These are phyloP conservation scores for Galerina sulciceps DNA, from an alignment of 768 basidiomycete genomes.

Conservation along the genomic window DNA sequence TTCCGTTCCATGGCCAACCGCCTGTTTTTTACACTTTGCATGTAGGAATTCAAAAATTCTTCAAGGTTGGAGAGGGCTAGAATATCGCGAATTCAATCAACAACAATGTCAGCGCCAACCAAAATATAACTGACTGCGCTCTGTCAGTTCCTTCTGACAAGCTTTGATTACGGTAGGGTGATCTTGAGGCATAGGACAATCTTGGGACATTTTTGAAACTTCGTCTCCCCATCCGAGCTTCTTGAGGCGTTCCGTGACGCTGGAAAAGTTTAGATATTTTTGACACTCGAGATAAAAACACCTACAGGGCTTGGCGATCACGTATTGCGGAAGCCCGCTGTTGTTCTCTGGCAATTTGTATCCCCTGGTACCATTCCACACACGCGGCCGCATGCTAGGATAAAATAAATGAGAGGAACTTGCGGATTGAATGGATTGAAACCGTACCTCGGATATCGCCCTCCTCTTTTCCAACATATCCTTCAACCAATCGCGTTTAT, in stretches of 20 bases:
- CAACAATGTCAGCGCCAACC: too few relatives aligned
- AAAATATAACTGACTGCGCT: neutral
- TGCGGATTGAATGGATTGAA: neutral
- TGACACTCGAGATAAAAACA: too few relatives aligned
- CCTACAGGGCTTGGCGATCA: too few relatives aligned
- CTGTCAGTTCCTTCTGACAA: neutral
- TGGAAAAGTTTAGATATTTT: neutral
- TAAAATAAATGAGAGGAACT: neutral
- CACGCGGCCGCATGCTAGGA: neutral
- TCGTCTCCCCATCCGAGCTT: neutral
- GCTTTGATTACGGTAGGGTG: neutral
- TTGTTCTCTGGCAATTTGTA: neutral
- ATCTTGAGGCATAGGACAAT: neutral
- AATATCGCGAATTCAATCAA: too few relatives aligned
- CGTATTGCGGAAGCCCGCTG: neutral
- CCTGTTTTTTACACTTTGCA: neutral
- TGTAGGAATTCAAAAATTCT: neutral
- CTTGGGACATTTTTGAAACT: neutral
- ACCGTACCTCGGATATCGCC: neutral
- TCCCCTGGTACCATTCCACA: neutral
- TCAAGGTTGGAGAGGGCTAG: neutral
- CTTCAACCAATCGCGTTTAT: neutral
- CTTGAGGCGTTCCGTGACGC: neutral
- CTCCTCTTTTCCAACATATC: neutral
- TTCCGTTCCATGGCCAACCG: neutral